phyloP scores from a whole-genome alignment of 768 basidiomycete genomes.

The Porpolomopsis calyptriformis region DNA sequence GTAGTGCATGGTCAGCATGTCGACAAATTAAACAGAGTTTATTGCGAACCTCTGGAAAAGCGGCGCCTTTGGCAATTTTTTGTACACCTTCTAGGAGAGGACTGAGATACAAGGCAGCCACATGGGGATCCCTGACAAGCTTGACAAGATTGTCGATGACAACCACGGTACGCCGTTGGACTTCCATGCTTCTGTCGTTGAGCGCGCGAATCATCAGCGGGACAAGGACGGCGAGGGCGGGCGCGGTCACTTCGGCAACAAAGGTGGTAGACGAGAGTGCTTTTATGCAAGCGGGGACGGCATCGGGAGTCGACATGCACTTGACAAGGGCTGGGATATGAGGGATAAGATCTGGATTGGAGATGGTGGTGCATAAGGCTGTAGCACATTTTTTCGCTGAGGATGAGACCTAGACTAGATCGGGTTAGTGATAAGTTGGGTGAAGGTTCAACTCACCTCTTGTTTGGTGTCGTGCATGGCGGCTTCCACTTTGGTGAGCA shows the following conservation, averaged over 20 bases:
- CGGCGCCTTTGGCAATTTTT: conserved; percentile 80
- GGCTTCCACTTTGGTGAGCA: conserved; percentile 77
- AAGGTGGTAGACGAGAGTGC: conserved; percentile 90
- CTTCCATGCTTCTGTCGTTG: conserved; percentile 93
- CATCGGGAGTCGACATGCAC: conserved; percentile 85
- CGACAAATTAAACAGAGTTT: conserved; percentile 9
- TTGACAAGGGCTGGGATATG: conserved; percentile 86
- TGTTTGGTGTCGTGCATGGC: conserved; percentile 96
- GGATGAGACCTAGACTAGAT: conserved; percentile 55
- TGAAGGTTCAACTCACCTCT: conserved; percentile 47
- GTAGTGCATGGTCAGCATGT: conserved; percentile 3
- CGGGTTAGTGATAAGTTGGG: conserved; percentile 2
- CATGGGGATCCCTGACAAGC: conserved; percentile 82
- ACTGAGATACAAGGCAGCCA: conserved; percentile 83
- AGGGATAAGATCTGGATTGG: conserved; percentile 84
- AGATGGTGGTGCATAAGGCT: conserved; percentile 78
- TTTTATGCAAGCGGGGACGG: conserved; percentile 90
- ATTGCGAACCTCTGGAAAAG: conserved; percentile 81
- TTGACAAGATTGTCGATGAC: conserved; percentile 96
- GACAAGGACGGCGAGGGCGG: conserved; percentile 92
- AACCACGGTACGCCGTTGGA: conserved; percentile 87
- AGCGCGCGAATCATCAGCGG: conserved; percentile 84
- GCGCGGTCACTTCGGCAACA: conserved; percentile 92
- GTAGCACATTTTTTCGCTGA: conserved; percentile 87
- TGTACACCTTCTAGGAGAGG: conserved; percentile 83